phyloP scores from a whole-genome alignment of 495 filamentous ascomycete species.

The Glonium stellatum region DNA sequence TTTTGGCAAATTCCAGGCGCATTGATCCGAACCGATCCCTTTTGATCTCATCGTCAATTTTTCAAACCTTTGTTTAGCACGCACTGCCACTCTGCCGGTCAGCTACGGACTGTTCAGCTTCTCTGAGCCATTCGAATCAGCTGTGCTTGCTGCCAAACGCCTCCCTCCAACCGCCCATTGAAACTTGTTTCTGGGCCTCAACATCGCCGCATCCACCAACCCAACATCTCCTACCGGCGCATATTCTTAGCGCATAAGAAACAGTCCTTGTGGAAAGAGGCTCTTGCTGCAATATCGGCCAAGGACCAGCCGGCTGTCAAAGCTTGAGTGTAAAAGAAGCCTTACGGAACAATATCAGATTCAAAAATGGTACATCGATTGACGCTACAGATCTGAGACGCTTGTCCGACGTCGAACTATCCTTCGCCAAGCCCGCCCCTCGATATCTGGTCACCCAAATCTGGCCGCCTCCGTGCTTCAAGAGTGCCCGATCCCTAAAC shows the following conservation, averaged over 20 bases:
- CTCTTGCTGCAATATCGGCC: not conserved
- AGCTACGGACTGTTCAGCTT: not conserved
- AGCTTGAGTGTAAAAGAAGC: not conserved
- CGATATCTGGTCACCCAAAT: conserved; percentile 3
- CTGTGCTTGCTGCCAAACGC: too few relatives aligned
- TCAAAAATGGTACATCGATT: conserved; percentile 20
- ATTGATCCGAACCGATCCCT: not conserved
- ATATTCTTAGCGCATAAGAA: not conserved
- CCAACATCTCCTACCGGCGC: not conserved
- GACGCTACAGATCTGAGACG: conserved; percentile 27
- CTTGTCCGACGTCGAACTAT: conserved; percentile 15
- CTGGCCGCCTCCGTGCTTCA: conserved; percentile 11
- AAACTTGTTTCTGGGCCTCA: not conserved
- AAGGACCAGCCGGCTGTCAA: not conserved
- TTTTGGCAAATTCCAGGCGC: not conserved
- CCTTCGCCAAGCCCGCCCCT: conserved; percentile 6
- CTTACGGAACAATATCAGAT: conserved; percentile 1
- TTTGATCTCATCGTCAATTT: not conserved
- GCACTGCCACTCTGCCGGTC: conserved; percentile 1
- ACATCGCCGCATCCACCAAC: not conserved
- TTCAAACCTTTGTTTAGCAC: not conserved
- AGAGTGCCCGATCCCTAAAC: conserved; percentile 12
- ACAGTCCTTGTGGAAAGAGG: not conserved
- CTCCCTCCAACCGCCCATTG: too few relatives aligned
- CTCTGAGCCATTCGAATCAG: not conserved